A percentile compares a stretch with the other conserved stretches of the same genome.
These are phyloP conservation scores for Sporisorium reilianum DNA, from an alignment of 1,284 basidiomycete genomes.

Conservation along the genomic window DNA sequence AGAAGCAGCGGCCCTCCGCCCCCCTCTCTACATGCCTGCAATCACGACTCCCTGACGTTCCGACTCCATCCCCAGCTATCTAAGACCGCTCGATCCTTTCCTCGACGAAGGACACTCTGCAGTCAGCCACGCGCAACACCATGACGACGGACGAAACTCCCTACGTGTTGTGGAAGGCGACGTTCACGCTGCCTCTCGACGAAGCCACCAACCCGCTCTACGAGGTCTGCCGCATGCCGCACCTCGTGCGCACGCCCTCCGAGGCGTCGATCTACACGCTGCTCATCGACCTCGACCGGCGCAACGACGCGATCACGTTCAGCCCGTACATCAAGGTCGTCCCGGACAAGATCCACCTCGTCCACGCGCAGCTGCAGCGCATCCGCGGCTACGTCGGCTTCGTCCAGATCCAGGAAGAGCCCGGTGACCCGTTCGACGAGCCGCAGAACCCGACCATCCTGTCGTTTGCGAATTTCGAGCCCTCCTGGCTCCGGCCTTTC, in stretches of 20 bases:
- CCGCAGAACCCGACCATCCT: neutral
- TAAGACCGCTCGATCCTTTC: too few relatives aligned
- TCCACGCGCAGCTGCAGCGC: neutral
- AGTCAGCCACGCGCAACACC: too few relatives aligned
- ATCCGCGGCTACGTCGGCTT: neutral
- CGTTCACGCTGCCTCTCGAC: slow-evolving; percentile 11
- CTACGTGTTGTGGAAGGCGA: slow-evolving; percentile 9
- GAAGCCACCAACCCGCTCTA: slow-evolving; percentile 1
- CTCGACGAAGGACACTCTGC: too few relatives aligned
- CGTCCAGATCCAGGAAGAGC: neutral
- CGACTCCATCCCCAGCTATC: too few relatives aligned
- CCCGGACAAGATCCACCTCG: neutral
- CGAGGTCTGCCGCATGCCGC: neutral
- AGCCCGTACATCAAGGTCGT: slow-evolving; percentile 3
- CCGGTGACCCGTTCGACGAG: neutral
- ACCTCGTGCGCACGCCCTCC: slow-evolving; percentile 4
- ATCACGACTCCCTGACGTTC: too few relatives aligned
- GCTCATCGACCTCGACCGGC: neutral
- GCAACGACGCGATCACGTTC: slow-evolving; percentile 1
- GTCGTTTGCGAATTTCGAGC: neutral
- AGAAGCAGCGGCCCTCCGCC: too few relatives aligned
- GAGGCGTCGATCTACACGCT: slow-evolving; percentile 3
- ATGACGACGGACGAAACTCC: neutral
- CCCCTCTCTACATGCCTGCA: too few relatives aligned
- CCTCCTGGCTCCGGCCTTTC: neutral